These are phyloP conservation scores for Gyrodon lividus DNA, from an alignment of 768 basidiomycete genomes.

Conservation along the genomic window DNA sequence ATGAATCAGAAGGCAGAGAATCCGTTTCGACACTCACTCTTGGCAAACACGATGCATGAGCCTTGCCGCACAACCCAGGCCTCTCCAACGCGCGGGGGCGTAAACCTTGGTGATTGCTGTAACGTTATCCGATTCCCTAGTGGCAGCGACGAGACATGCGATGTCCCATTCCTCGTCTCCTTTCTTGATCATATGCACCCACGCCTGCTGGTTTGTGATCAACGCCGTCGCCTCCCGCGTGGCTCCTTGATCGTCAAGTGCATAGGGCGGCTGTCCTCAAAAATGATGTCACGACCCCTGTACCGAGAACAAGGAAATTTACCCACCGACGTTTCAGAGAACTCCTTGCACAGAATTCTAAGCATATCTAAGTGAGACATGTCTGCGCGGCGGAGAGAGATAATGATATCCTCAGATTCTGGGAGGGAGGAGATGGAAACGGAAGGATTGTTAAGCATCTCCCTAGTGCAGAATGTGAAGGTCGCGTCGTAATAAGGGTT, in stretches of 20 bases:
- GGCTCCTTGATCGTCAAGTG: conserved; percentile 42
- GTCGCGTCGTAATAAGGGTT: conserved; percentile 63
- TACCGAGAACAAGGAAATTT: background rate
- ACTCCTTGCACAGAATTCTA: conserved; percentile 50
- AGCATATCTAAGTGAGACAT: conserved; percentile 34
- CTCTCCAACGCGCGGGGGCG: conserved; percentile 53
- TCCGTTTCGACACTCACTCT: conserved; percentile 38
- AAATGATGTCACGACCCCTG: background rate
- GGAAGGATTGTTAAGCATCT: conserved; percentile 34
- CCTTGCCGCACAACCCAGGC: conserved; percentile 56
- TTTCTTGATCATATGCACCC: conserved; percentile 55
- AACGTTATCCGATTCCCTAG: conserved; percentile 54
- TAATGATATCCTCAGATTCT: conserved; percentile 13
- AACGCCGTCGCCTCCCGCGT: conserved; percentile 49
- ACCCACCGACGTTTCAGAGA: conserved; percentile 60
- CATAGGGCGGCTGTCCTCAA: conserved; percentile 53
- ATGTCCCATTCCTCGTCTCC: conserved; percentile 34
- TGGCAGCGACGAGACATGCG: conserved; percentile 68
- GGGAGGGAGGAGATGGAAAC: background rate
- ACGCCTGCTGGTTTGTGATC: conserved; percentile 48
- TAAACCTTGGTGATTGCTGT: conserved; percentile 73
- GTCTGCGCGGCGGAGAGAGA: conserved; percentile 35
- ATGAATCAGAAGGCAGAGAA: conserved; percentile 5
- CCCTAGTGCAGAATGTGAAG: conserved; percentile 52
- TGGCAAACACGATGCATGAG: conserved; percentile 58